A percentile compares a stretch with the other conserved stretches of the same genome.
These are phyloP conservation scores for Nicotiana obtusifolia DNA, from an alignment of 257 asterid genomes.

Conservation along the genomic window DNA sequence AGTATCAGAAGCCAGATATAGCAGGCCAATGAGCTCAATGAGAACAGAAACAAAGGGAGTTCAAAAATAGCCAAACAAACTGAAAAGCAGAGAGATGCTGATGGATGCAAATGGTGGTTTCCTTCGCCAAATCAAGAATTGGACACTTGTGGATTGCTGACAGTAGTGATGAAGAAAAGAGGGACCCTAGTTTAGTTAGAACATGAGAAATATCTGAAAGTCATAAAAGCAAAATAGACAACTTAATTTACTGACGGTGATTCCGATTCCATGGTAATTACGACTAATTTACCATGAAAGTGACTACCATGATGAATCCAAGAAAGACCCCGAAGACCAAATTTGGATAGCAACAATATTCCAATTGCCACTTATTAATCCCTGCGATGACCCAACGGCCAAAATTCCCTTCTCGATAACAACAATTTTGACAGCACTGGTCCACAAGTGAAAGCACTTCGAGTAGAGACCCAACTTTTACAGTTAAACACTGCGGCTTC, in stretches of 20 bases:
- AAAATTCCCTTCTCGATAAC: conserved; percentile 34
- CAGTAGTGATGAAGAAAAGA: conserved; percentile 36
- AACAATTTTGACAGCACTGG: conserved; percentile 41
- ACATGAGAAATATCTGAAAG: conserved; percentile 56
- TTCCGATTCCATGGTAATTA: conserved; percentile 33
- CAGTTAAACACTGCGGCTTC: neutral
- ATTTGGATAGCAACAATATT: conserved; percentile 15
- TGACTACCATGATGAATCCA: conserved; percentile 29
- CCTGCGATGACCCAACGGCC: conserved; percentile 41
- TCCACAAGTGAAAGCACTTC: conserved; percentile 28
- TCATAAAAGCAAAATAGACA: conserved; percentile 31
- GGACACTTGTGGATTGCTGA: conserved; percentile 37
- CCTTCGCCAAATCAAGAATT: conserved; percentile 29
- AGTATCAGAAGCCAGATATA: conserved; percentile 16
- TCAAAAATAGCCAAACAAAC: conserved; percentile 20
- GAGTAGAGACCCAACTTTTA: neutral
- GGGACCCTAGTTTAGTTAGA: conserved; percentile 23
- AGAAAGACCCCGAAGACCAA: conserved; percentile 25
- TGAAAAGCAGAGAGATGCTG: conserved; percentile 19
- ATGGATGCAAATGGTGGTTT: conserved; percentile 28
- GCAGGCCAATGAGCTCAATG: conserved; percentile 29
- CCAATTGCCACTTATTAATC: conserved; percentile 37
- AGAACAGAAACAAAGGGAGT: conserved; percentile 13
- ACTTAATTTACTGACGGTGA: conserved; percentile 33
- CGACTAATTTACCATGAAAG: conserved; percentile 20